A percentile compares a stretch with the other conserved stretches of the same genome.
Evolutionary conservation across 176 grass and related monocot species (phyloP).

Genomic region (Chrysopogon serrulatus): DNA sequence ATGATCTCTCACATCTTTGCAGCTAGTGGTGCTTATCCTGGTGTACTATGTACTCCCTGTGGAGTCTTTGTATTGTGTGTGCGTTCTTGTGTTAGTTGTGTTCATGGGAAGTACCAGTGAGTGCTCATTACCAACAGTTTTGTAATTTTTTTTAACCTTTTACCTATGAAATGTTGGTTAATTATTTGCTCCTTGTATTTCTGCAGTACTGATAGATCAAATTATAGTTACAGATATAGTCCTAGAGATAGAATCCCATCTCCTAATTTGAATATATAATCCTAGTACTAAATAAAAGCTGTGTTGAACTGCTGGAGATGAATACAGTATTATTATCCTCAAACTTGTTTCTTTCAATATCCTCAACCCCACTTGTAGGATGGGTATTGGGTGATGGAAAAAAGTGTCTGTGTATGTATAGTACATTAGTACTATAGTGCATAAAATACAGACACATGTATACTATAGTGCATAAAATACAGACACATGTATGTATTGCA

Average conservation of each 20-base stretch:
- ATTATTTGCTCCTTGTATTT: neutral
- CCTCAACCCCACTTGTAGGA: neutral
- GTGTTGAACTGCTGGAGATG: neutral
- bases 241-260: neutral
- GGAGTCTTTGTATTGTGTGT: neutral
- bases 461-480: constrained; percentile 5
- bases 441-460: constrained; percentile 12
- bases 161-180: neutral
- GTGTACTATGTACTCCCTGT: neutral
- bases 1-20: neutral
- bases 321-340: neutral
- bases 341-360: neutral
- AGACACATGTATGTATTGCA: neutral
- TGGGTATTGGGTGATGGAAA: constrained; percentile 2
- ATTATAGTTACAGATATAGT: neutral
- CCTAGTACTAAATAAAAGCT: neutral
- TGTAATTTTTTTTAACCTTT: neutral
- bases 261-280: neutral
- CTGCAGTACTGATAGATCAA: neutral
- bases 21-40: neutral
- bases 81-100: neutral
- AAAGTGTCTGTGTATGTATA: neutral
- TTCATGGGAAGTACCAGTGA: neutral
- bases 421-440: neutral
- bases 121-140: neutral